A percentile compares a stretch with the other conserved stretches of the same genome.
Evolutionary conservation across 2,329 filamentous ascomycete species (phyloP).

Genomic region (Monosporascus sp.): DNA sequence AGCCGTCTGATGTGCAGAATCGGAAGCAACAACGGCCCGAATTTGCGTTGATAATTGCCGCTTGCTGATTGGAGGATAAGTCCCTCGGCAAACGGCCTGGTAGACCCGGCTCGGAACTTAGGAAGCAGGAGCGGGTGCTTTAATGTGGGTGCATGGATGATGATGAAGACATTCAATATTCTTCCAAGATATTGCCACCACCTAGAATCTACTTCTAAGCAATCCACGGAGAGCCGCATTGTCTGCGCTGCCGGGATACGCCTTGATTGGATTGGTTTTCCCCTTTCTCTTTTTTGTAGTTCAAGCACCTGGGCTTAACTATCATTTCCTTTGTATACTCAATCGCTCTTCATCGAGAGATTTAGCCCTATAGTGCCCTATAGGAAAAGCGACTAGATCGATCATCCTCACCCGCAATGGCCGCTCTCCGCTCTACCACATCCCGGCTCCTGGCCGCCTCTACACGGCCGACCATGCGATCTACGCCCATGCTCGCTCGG

Average conservation of each 20-base stretch:
- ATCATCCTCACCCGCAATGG: slow-evolving; percentile 38
- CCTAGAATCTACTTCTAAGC: not conserved
- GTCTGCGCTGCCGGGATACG: not conserved
- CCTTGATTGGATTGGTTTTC: slow-evolving; percentile 8
- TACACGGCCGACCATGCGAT: slow-evolving; percentile 30
- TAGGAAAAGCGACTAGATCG: not conserved
- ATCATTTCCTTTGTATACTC: not conserved
- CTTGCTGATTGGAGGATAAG: not conserved
- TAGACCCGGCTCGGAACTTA: slow-evolving; percentile 10
- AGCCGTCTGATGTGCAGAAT: not conserved
- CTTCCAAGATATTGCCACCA: slow-evolving; percentile 15
- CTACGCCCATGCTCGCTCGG: slow-evolving; percentile 40
- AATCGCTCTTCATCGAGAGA: not conserved
- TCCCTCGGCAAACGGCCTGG: not conserved
- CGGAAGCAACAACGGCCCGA: not conserved
- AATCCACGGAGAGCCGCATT: not conserved
- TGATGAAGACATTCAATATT: slow-evolving; percentile 21
- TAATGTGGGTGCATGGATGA: slow-evolving; percentile 20
- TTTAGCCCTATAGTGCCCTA: slow-evolving; percentile 1
- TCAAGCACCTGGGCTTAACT: not conserved
- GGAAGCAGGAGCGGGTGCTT: slow-evolving; percentile 23
- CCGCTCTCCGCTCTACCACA: slow-evolving; percentile 56
- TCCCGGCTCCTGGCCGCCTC: slow-evolving; percentile 46
- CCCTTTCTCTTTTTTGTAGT: not conserved
- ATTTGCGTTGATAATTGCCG: not conserved